Percentiles rank a stretch among this genome's conserved stretches.
Conservation (phyloP, 805 yeast species). For the Candida cerambycidarum region DNA sequence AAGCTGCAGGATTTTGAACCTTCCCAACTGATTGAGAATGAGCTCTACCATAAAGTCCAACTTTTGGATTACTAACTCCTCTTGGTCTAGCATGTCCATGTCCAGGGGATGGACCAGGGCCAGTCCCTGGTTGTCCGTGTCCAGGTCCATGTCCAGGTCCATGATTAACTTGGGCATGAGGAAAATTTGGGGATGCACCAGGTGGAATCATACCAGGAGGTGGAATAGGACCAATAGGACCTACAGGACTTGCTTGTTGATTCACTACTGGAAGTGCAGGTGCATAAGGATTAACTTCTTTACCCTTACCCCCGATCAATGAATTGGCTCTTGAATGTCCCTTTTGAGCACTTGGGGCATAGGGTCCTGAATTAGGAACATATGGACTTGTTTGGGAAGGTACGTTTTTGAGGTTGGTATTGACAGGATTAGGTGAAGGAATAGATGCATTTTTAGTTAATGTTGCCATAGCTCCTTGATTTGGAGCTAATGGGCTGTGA, state of each 20-base stretch:
- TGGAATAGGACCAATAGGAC: slow-evolving; percentile 7
- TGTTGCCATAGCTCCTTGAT: slow-evolving; percentile 1
- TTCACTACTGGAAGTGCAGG: slow-evolving; percentile 20
- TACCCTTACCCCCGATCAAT: slow-evolving; percentile 39
- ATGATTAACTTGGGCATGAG: too few relatives aligned
- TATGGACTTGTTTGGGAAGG: slow-evolving; percentile 36
- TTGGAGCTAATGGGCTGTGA: too few relatives aligned
- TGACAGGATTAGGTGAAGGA: slow-evolving; percentile 16
- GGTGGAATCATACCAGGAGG: too few relatives aligned
- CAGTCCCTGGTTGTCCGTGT: not conserved
- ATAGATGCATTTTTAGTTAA: slow-evolving; percentile 12
- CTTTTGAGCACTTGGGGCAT: slow-evolving; percentile 38
- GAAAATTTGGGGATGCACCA: not conserved
- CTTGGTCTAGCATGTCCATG: slow-evolving; percentile 10
- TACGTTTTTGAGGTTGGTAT: slow-evolving; percentile 24
- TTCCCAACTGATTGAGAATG: slow-evolving; percentile 28
- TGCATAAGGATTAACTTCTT: slow-evolving; percentile 43
- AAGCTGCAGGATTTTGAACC: slow-evolving; percentile 51
- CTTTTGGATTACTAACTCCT: slow-evolving; percentile 17
- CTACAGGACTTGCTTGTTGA: slow-evolving; percentile 1
- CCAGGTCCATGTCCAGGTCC: not conserved
- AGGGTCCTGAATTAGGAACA: slow-evolving; percentile 45
- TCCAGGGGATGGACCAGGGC: not conserved
- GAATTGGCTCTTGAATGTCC: slow-evolving; percentile 43
- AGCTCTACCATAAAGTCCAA: slow-evolving; percentile 21